These are phyloP conservation scores for Stemphylium vesicarium DNA, from an alignment of 2,329 filamentous ascomycete genomes.

Conservation along the genomic window DNA sequence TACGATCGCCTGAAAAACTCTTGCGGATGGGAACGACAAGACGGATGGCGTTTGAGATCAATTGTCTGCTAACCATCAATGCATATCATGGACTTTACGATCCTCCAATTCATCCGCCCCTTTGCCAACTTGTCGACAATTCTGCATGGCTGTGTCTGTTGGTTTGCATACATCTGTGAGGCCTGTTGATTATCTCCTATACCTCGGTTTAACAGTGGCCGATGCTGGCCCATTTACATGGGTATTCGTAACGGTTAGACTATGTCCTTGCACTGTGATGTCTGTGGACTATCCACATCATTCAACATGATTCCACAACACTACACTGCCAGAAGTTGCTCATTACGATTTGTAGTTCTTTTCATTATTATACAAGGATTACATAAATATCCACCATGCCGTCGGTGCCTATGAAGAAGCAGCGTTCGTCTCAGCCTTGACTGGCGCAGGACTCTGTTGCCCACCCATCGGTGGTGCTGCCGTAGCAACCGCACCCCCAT, in stretches of 20 bases:
- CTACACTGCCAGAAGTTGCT: too few species aligned
- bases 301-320: too few species aligned
- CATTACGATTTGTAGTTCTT: not conserved
- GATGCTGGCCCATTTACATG: too few species aligned
- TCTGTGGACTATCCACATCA: too few species aligned
- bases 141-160: not conserved
- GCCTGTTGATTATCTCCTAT: too few species aligned
- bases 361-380: not conserved
- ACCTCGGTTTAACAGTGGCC: too few species aligned
- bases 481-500: not conserved
- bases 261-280: too few species aligned
- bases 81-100: constrained; percentile 50
- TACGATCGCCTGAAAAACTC: constrained; percentile 49
- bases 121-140: not conserved
- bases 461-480: not conserved
- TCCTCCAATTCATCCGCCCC: constrained; percentile 22
- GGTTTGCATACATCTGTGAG: not conserved
- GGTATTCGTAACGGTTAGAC: too few species aligned
- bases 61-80: constrained; percentile 49
- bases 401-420: not conserved
- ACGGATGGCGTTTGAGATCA: constrained; percentile 50
- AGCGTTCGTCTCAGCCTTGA: not conserved
- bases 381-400: not conserved
- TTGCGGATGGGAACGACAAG: constrained; percentile 46
- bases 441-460: not conserved